A percentile compares a stretch with the other conserved stretches of the same genome.
Conservation (phyloP, 805 yeast genomes). For the Candida dendrica region DNA sequence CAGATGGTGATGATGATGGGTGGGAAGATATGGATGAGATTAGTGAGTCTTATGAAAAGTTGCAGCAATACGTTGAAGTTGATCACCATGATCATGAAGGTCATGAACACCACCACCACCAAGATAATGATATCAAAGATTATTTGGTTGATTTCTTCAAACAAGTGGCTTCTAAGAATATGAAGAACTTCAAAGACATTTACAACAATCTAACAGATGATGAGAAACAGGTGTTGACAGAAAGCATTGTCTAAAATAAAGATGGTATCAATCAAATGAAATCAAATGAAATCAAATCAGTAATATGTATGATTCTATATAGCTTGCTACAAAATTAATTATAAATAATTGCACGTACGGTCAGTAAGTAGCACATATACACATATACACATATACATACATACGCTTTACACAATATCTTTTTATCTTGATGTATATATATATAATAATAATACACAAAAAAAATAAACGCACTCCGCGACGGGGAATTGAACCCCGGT, state of each 20-base stretch:
- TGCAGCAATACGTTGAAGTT: conserved; percentile 48
- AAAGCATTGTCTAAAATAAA: conserved; percentile 34
- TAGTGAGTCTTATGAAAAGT: conserved; percentile 56
- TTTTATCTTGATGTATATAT: too few species aligned
- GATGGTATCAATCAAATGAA: neutral
- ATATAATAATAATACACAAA: too few species aligned
- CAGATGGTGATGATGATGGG: conserved; percentile 25
- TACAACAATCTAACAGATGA: conserved; percentile 42
- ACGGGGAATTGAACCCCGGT: neutral
- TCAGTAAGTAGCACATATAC: too few species aligned
- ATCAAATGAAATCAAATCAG: conserved; percentile 1
- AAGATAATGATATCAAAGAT: conserved; percentile 20
- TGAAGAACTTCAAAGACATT: conserved; percentile 43
- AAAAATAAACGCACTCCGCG: too few species aligned
- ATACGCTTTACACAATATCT: too few species aligned
- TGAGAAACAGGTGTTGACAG: conserved; percentile 48
- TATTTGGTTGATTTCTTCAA: conserved; percentile 46
- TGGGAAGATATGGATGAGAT: conserved; percentile 77
- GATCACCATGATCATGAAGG: conserved; percentile 5
- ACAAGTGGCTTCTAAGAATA: conserved; percentile 42
- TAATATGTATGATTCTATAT: too few species aligned
- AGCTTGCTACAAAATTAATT: too few species aligned
- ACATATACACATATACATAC: too few species aligned
- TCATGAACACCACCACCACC: conserved; percentile 15
- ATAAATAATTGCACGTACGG: too few species aligned